phyloP scores from a whole-genome alignment of 164 flowering plant species.

The Saururus chinensis region DNA sequence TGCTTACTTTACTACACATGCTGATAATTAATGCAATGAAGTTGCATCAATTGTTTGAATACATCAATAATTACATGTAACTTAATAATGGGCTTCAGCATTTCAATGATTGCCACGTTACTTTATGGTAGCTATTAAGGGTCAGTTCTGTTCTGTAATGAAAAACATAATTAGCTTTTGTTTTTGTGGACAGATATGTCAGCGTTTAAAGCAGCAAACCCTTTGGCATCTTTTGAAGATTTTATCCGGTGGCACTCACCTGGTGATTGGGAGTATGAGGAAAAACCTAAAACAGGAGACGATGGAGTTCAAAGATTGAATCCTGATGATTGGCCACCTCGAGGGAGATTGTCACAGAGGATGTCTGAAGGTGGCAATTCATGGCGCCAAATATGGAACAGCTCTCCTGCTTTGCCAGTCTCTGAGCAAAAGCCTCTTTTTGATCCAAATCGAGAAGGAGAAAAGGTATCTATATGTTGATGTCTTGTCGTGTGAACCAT shows the following conservation, averaged over 20 bases:
- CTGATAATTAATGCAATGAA: not conserved
- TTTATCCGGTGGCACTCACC: constrained; percentile 99
- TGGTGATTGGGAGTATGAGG: constrained; percentile 72
- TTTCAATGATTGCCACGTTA: no score
- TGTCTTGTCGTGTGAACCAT: not conserved
- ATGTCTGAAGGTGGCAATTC: constrained; percentile 73
- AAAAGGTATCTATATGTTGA: constrained; percentile 45
- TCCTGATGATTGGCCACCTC: constrained; percentile 65
- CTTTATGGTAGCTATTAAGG: no score
- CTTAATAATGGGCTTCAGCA: no score
- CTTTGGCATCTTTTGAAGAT: constrained; percentile 89
- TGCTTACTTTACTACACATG: not conserved
- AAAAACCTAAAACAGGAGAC: not conserved
- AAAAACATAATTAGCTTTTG: not conserved
- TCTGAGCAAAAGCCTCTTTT: constrained; percentile 85
- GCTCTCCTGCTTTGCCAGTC: constrained; percentile 59
- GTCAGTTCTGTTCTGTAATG: no score
- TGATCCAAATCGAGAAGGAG: constrained; percentile 91
- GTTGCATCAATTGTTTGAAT: no score
- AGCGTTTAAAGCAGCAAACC: constrained; percentile 97
- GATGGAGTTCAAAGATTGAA: constrained; percentile 5
- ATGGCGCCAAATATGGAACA: constrained; percentile 89
- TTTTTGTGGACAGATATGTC: constrained; percentile 68
- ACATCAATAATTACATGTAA: no score
- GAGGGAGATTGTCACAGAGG: constrained; percentile 62